phyloP scores from a whole-genome alignment of 2,329 filamentous ascomycete genomes.

The Penicillium concentricum region DNA sequence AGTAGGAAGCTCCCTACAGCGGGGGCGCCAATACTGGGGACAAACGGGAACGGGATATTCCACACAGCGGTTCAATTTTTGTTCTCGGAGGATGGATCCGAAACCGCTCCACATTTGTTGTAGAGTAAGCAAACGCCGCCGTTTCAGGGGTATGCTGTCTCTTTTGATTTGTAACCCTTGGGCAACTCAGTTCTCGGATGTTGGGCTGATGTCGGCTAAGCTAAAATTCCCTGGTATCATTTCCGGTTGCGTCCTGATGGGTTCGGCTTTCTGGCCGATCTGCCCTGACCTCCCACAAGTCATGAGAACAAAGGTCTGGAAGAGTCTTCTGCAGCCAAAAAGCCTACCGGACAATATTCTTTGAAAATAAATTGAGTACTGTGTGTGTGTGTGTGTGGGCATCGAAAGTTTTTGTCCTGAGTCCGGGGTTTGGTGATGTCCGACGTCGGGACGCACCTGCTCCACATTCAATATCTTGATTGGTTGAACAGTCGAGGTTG shows the following conservation, averaged over 20 bases:
- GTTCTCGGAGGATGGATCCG: neutral
- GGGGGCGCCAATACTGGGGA: slow-evolving; percentile 1
- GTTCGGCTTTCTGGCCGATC: slow-evolving; percentile 19
- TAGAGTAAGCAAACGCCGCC: neutral
- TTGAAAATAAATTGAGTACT: neutral
- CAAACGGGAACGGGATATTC: slow-evolving; percentile 1
- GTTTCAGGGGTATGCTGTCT: neutral
- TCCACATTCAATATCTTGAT: no score
- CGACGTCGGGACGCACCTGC: neutral
- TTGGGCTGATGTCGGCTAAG: slow-evolving; percentile 3
- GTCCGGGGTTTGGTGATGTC: neutral
- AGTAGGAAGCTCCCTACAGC: neutral
- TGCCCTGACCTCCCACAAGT: neutral
- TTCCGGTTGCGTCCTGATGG: slow-evolving; percentile 7
- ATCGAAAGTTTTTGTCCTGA: neutral
- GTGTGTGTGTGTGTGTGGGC: neutral
- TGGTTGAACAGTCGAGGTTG: no score
- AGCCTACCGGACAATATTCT: neutral
- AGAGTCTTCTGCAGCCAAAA: neutral
- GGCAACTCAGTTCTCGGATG: neutral
- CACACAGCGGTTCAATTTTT: neutral
- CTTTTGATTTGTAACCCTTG: neutral
- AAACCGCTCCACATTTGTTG: neutral
- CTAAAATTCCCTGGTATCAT: neutral
- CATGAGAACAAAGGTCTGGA: neutral